Evolutionary conservation across 371 early-diverging fungal species (phyloP), one percentile per base, ranked within the genome.

Genomic region (Mortierella sp.): DNA sequence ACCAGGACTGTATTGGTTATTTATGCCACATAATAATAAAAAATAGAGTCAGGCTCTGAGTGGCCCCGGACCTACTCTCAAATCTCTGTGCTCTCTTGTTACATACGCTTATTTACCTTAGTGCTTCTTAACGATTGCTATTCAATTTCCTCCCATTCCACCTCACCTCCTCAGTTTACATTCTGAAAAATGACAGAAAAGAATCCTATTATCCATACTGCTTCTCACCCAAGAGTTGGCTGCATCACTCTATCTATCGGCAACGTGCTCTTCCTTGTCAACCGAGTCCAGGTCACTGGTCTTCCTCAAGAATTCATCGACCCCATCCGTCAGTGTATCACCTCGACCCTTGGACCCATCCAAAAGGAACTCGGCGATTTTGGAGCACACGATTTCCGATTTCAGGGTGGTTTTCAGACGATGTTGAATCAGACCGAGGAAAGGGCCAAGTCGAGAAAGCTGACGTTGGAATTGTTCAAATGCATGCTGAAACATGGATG

Each of bases 191-290:
- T 53, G 53, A 37, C 53, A 53, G 53, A 31, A 23, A 53, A 28
- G 53, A 39, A 9, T 21, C 37, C 53, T 19, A 2, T n/a, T 53
- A 37, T 21, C 34, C 53, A 11, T 34, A 39, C 3, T 53, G 39
- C 32, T 37, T 31, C 53, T 37, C 37, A 23, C 24, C 24, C 53
- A 32, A 37, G 53, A 39, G 23, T 53, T 19, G 53, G 53, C 23
- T 53, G 53, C 39, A 53, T 53, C 53, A 53, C 53, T 53, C 53
- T 53, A 19, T 39, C n/a, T 19, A 53, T 53, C 53, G 53, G 53
- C 53, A 53, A 53, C 23, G 53, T 53, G 53, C 53, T 53, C 53
- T 53, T n/a, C 39, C 53, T 53, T 21, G 12, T 53, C 53, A 53
- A 53, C 53, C 53, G 53, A 48, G 24, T 53, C 53, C 53, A 53